Evolutionary conservation across 495 filamentous ascomycete genomes (phyloP).

Genomic region (Monascus purpureus): DNA sequence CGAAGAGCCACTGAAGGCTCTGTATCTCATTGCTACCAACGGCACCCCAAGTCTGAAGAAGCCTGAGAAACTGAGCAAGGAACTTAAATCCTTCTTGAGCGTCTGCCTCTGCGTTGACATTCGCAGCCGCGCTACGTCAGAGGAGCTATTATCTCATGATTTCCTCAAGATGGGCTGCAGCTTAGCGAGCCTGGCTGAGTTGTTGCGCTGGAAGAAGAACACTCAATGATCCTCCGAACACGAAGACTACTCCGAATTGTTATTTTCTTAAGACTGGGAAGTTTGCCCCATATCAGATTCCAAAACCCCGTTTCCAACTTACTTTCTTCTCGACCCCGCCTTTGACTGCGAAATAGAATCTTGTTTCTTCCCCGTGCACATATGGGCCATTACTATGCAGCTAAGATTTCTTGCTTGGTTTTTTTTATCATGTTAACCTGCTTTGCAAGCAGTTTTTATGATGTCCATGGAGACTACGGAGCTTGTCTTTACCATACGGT

Average conservation of each 20-base stretch:
- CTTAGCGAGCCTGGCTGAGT: slow-evolving; percentile 63
- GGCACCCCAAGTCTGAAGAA: slow-evolving; percentile 95
- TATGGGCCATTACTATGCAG: slow-evolving; percentile 21
- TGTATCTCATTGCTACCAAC: slow-evolving; percentile 95
- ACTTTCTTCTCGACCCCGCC: too few species aligned
- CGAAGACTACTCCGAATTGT: background rate
- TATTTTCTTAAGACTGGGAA: too few species aligned
- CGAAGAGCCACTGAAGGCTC: slow-evolving; percentile 88
- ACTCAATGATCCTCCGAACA: slow-evolving; percentile 1
- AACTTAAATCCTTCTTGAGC: slow-evolving; percentile 88
- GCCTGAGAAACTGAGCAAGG: slow-evolving; percentile 89
- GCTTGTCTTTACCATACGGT: slow-evolving; percentile 8
- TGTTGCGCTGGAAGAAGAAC: slow-evolving; percentile 57
- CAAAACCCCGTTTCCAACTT: too few species aligned
- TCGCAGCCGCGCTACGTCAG: slow-evolving; percentile 79
- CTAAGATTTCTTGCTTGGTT: slow-evolving; percentile 11
- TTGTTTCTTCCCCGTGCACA: too few species aligned
- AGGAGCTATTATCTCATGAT: slow-evolving; percentile 70
- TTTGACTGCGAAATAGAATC: too few species aligned
- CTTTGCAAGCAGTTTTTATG: slow-evolving; percentile 9
- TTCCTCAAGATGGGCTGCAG: slow-evolving; percentile 61
- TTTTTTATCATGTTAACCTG: slow-evolving; percentile 9
- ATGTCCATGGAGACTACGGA: slow-evolving; percentile 8
- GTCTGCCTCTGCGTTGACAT: slow-evolving; percentile 95
- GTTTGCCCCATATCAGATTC: too few species aligned